Conservation (phyloP, 2,329 filamentous ascomycete species). For the Fusarium pseudonygamai region DNA sequence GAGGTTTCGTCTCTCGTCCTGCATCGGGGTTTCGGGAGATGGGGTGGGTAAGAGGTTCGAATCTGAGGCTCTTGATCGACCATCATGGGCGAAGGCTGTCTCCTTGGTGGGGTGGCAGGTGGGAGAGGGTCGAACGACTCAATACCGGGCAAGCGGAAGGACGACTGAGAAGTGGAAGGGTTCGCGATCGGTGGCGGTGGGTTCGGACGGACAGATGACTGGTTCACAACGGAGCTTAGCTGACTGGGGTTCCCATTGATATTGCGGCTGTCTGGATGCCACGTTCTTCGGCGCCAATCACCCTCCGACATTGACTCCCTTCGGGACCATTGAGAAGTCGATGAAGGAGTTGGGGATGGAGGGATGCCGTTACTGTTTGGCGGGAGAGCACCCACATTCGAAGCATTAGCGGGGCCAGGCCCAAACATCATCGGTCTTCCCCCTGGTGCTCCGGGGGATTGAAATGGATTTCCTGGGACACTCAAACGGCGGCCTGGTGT, state of each 20-base stretch:
- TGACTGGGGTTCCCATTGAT: constrained; percentile 74
- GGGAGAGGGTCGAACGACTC: constrained; percentile 88
- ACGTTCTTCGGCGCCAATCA: constrained; percentile 84
- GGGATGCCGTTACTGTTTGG: constrained; percentile 67
- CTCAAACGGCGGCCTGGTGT: constrained; percentile 80
- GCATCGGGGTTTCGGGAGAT: constrained; percentile 44
- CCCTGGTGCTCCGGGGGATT: constrained; percentile 66
- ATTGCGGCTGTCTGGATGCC: constrained; percentile 82
- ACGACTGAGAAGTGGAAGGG: constrained; percentile 62
- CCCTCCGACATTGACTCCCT: constrained; percentile 77
- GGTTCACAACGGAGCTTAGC: constrained; percentile 78
- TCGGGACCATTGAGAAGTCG: constrained; percentile 69
- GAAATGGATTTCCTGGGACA: constrained; percentile 81
- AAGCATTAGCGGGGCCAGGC: constrained; percentile 64
- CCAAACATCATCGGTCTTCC: constrained; percentile 65
- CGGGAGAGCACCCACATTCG: constrained; percentile 65
- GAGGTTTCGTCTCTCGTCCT: constrained; percentile 61
- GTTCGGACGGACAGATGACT: constrained; percentile 66
- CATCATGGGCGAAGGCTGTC: constrained; percentile 79
- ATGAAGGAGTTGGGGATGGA: constrained; percentile 72
- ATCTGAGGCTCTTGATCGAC: constrained; percentile 65
- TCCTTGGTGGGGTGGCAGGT: constrained; percentile 69
- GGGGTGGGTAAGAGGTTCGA: constrained; percentile 44
- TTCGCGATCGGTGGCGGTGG: constrained; percentile 60
- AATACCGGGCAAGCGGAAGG: constrained; percentile 83